Evolutionary conservation across 345 rosid species (phyloP), one percentile per base, ranked within the genome.

Genomic region (Syzygium jambos): DNA sequence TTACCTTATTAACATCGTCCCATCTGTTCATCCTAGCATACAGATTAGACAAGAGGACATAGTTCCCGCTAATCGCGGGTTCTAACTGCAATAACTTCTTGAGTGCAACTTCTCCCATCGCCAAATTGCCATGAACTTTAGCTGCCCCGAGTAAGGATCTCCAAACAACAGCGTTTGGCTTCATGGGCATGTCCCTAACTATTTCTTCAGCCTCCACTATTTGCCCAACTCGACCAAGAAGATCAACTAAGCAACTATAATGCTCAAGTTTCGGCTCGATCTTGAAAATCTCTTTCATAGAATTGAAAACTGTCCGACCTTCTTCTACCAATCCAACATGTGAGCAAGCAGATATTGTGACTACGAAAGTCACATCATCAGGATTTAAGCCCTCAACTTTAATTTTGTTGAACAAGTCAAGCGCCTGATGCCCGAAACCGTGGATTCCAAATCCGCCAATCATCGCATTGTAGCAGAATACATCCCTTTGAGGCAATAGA

Each of bases 101-200:
- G 41, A 90, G 87, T 1, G 96, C 94, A 87, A 88, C 46, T 63
- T 94, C 93, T 21, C 95, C 96, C 30, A 91, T 90, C 84, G 89
- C 89, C 59, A 90, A 87, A 86, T 94, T 91, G 77, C 92, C 94
- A 84, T 94, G 93, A 78, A 92, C 87, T 87, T 92, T 94, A 22
- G 98, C 95, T 87, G 94, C 96, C 6, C 89, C 96, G 0, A 94
- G 91, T 86, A 95, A 89, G 57, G 96, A 95, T 91, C 96, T 95
- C 95, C 97, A 95, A 85, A 93, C 25, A 49, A 88, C 89, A 1
- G 96, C 94, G 63, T 93, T 94, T 2, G 97, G 95, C 87, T 93
- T 90, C 95, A 94, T 89, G 2, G 95, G 96, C 97, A 95, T 95
- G 56, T 85, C 88, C 89, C 77, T 88, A 29, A 94, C 87, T 88